Percentiles rank a stretch among this genome's conserved stretches.
phyloP scores from a whole-genome alignment of 176 grass and related monocot species.

The Bothriochloa decipiens region DNA sequence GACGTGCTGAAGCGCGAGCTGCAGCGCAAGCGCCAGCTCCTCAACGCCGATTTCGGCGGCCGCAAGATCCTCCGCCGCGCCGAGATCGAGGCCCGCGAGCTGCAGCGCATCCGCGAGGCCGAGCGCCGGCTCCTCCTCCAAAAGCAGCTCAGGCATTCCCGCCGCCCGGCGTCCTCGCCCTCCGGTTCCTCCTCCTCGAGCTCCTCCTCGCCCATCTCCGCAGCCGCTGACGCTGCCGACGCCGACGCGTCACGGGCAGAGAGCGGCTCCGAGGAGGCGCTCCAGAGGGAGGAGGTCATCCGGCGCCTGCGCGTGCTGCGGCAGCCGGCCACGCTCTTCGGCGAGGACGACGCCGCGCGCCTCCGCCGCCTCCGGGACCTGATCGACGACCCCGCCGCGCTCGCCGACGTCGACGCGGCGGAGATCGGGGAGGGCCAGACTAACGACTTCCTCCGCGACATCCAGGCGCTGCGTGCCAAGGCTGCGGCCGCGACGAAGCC shows the following conservation, averaged over 20 bases:
- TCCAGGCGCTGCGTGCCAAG: slow-evolving; percentile 52
- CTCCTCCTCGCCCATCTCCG: background rate
- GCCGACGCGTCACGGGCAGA: background rate
- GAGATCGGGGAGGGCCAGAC: slow-evolving; percentile 82
- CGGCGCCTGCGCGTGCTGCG: slow-evolving; percentile 66
- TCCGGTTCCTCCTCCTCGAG: background rate
- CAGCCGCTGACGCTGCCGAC: background rate
- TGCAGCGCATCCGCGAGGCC: slow-evolving; percentile 53
- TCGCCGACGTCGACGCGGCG: slow-evolving; percentile 51
- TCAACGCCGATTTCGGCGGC: slow-evolving; percentile 64
- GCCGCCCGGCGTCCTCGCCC: background rate
- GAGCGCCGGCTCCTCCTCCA: slow-evolving; percentile 47
- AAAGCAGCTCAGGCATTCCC: slow-evolving; percentile 37
- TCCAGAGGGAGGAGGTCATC: slow-evolving; percentile 68
- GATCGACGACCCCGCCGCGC: slow-evolving; percentile 49
- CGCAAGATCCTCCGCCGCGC: slow-evolving; percentile 58
- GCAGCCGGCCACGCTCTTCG: slow-evolving; percentile 69
- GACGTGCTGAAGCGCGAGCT: slow-evolving; percentile 82
- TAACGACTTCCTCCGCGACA: slow-evolving; percentile 85
- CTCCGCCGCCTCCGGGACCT: slow-evolving; percentile 50
- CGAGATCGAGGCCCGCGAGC: slow-evolving; percentile 62
- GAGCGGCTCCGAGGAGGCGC: background rate
- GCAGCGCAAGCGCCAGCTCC: slow-evolving; percentile 62
- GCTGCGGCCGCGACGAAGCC: slow-evolving; percentile 41
- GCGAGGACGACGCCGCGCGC: slow-evolving; percentile 65